phyloP scores from a whole-genome alignment of 768 basidiomycete genomes.

The Lactifluus echinatus region DNA sequence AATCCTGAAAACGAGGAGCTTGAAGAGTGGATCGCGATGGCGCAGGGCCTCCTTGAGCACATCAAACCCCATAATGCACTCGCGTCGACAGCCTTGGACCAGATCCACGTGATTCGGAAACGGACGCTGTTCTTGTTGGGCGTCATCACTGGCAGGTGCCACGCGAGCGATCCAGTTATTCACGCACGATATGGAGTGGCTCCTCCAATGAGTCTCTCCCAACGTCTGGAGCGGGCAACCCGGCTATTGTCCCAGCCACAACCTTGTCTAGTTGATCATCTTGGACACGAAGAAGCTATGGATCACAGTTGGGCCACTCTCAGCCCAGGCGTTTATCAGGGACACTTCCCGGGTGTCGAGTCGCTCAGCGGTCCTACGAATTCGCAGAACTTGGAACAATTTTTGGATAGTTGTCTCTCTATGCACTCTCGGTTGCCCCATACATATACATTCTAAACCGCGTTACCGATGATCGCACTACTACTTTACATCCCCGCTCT shows the following conservation, averaged over 20 bases:
- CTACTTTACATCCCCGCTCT: background rate
- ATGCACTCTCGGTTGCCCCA: slow-evolving; percentile 17
- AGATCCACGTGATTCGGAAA: slow-evolving; percentile 19
- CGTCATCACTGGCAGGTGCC: slow-evolving; percentile 9
- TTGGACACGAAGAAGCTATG: slow-evolving; percentile 14
- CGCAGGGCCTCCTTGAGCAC: slow-evolving; percentile 14
- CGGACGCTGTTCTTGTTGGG: slow-evolving; percentile 18
- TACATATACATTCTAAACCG: slow-evolving; percentile 8
- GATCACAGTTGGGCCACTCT: slow-evolving; percentile 19
- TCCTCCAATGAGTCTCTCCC: slow-evolving; percentile 6
- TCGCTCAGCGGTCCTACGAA: slow-evolving; percentile 19
- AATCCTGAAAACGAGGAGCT: slow-evolving; percentile 21
- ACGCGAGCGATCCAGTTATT: background rate
- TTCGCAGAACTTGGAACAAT: slow-evolving; percentile 19
- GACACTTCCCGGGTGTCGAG: slow-evolving; percentile 24
- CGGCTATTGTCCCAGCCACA: slow-evolving; percentile 15
- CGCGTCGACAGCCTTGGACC: slow-evolving; percentile 18
- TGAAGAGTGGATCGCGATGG: slow-evolving; percentile 23
- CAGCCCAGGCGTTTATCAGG: slow-evolving; percentile 16
- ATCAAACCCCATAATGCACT: slow-evolving; percentile 16
- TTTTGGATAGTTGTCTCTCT: slow-evolving; percentile 22
- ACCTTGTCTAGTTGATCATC: slow-evolving; percentile 15
- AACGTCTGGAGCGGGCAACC: slow-evolving; percentile 18
- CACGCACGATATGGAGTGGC: background rate
- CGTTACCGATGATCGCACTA: background rate